These are phyloP conservation scores for Saksenaea oblongispora DNA, from an alignment of 371 early-diverging fungal genomes.

Conservation along the genomic window DNA sequence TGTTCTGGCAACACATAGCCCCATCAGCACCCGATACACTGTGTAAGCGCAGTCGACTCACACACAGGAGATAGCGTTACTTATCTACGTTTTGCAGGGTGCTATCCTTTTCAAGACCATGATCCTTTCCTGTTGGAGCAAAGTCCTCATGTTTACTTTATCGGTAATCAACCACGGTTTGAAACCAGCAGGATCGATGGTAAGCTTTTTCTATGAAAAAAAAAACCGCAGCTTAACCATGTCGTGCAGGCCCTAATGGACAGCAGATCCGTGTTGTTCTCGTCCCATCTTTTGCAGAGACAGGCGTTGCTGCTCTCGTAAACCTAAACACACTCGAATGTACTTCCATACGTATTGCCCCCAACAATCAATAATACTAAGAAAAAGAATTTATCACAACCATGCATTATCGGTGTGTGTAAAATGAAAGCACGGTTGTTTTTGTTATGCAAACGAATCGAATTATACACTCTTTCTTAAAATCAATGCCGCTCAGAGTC, in stretches of 20 bases:
- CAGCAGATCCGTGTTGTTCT: constrained; percentile 62
- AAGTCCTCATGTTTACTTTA: constrained; percentile 83
- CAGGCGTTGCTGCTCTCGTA: constrained; percentile 63
- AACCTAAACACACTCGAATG: constrained; percentile 68
- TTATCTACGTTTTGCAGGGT: constrained; percentile 50
- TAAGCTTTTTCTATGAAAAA: constrained; percentile 21
- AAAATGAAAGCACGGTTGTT: too few relatives aligned
- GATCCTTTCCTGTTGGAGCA: constrained; percentile 84
- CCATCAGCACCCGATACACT: constrained; percentile 95
- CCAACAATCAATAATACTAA: not conserved
- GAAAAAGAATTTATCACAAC: not conserved
- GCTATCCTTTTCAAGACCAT: constrained; percentile 79
- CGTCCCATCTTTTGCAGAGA: constrained; percentile 66
- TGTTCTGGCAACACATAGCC: constrained; percentile 85
- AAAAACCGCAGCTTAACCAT: too few relatives aligned
- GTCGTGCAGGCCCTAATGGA: constrained; percentile 41
- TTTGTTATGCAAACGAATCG: too few relatives aligned
- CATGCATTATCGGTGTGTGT: too few relatives aligned
- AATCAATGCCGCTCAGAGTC: too few relatives aligned
- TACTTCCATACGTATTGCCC: constrained; percentile 6
- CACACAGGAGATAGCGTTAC: not conserved
- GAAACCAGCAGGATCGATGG: constrained; percentile 62
- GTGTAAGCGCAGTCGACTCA: constrained; percentile 48
- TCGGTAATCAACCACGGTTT: constrained; percentile 88
- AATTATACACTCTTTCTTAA: too few relatives aligned